Base-by-base conservation (phyloP, 257 asterid genomes). In the Solanum megistacrolobum region DNA sequence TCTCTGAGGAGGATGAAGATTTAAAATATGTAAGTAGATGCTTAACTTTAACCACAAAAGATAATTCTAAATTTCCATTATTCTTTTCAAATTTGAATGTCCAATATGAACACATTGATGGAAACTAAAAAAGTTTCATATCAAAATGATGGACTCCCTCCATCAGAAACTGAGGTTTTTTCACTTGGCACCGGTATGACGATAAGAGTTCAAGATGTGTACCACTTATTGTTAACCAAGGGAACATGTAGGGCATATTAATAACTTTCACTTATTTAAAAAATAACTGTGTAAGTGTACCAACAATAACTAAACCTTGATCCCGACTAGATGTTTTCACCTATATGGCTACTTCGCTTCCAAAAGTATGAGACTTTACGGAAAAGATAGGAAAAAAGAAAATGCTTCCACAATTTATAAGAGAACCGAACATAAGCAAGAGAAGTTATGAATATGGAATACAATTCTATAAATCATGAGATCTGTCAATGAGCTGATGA, bases 1-100 rank as follows among this genome's bases (percentile, higher is more conserved):
- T 89, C 92, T 97, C 98, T 96, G 98, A 89, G 71, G 66, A 71
- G 83, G 69, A 90, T 32, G 23, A 18, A 60, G 3, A 27, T 23
- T 46, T 38, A 76, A 88, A 68, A 35, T 43, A 72, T 31, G 34
- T 85, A 78, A 60, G 21, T 58, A 76, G 55, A 48, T 86, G 39
- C 46, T 86, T 71, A 32, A 25, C 65, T 72, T 25, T 39, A 76
- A n/a, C 83, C 83, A 76, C 58, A 76, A 76, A 38, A 76, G 31
- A 75, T 38, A 38, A 38, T 39, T 39, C 83, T 20, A 75, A n/a
- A 76, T 76, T 39, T 39, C 60, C 58, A 39, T 23, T 23, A 38
- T 76, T 39, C 60, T 38, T 75, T n/a, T 38, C 34, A 76, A 76
- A 76, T 76, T 36, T 76, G 58, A 35, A 76, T 74, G 25, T 74